A percentile compares a stretch with the other conserved stretches of the same genome.
Conservation (phyloP, 768 basidiomycete species). For the Xerocomellus chrysenteron region DNA sequence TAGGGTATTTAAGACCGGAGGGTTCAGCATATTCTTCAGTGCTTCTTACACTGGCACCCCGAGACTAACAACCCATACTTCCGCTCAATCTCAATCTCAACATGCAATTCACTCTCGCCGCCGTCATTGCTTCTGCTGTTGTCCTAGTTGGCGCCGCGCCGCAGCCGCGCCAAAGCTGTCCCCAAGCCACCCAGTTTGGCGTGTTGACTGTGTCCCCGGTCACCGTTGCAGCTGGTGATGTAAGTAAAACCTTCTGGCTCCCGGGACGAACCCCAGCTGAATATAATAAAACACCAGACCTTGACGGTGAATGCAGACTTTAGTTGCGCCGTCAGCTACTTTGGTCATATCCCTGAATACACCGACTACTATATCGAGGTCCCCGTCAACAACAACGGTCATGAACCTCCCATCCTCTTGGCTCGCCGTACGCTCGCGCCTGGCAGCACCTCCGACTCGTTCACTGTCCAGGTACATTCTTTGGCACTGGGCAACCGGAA, state of each 20-base stretch:
- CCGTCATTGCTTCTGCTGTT: conserved; percentile 9
- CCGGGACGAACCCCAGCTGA: conserved; percentile 1
- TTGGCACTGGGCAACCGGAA: not conserved
- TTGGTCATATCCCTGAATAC: conserved; percentile 20
- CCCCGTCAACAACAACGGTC: conserved; percentile 30
- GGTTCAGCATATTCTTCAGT: not conserved
- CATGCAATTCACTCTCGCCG: conserved; percentile 21
- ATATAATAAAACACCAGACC: conserved; percentile 4
- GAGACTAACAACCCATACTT: not conserved
- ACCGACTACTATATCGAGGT: conserved; percentile 37
- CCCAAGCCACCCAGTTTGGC: conserved; percentile 25
- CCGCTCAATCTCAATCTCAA: not conserved
- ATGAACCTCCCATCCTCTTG: conserved; percentile 32
- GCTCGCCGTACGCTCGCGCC: conserved; percentile 17
- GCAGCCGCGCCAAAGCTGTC: conserved; percentile 19
- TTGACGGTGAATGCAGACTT: conserved; percentile 26
- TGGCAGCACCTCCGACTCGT: conserved; percentile 8
- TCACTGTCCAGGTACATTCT: conserved; percentile 19
- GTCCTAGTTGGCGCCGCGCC: conserved; percentile 20
- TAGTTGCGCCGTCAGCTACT: conserved; percentile 23
- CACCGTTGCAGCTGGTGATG: conserved; percentile 25
- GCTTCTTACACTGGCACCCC: not conserved
- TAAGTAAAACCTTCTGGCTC: conserved; percentile 1
- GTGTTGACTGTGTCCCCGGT: conserved; percentile 17
- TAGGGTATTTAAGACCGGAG: conserved; percentile 9